Base-by-base conservation (phyloP, 2,329 filamentous ascomycete species). In the Fonsecaea nubica region DNA sequence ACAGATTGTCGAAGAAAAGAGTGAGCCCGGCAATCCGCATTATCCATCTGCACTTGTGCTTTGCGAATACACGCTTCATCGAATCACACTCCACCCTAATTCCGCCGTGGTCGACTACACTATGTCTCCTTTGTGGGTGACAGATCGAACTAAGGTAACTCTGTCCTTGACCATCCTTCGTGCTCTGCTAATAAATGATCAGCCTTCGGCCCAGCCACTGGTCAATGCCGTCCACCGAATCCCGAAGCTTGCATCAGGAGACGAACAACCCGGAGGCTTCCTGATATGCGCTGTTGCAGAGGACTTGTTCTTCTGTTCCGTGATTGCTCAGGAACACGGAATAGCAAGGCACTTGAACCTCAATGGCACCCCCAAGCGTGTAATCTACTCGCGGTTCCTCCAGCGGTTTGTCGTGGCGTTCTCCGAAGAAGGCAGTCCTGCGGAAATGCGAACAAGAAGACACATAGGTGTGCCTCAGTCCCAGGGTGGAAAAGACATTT, bases 271-370 rank as follows among this genome's bases (percentile, higher is more conserved):
- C 10, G 75, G 76, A 13, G 80, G 80, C 1, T 80, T 82, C 42
- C 73, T 86, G 9, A 80, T 85, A 52, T 83, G 80, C 45, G 79
- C 84, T 56, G 79, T 80, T 18, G 80, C 82, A 32, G 77, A 79
- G 10, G 77, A 81, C 32, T 76, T 86, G 65, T 75, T 84, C 12
- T 80, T 83, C 58, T 82, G 83, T 32, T 80, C 80, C 45, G 69
- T 86, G 36, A 80, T 57, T 75, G 40, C 65, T 13, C 65, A 69
- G 58, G 67, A 67, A 76, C 54, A 80, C 77, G 67, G 75, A 77
- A 45, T 83, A 35, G 78, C 80, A 9, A 76, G 79, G 38, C 76
- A 77, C 15, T 77, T 80, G 35, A 72, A 73, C 30, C 59, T 82
- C 12, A 77, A 77, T 48, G 81, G 80, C n/a, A 78, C 76, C 18